Evolutionary conservation across 371 early-diverging fungal genomes (phyloP), one percentile per base, ranked within the genome.

Genomic region (Apophysomyces elegans): DNA sequence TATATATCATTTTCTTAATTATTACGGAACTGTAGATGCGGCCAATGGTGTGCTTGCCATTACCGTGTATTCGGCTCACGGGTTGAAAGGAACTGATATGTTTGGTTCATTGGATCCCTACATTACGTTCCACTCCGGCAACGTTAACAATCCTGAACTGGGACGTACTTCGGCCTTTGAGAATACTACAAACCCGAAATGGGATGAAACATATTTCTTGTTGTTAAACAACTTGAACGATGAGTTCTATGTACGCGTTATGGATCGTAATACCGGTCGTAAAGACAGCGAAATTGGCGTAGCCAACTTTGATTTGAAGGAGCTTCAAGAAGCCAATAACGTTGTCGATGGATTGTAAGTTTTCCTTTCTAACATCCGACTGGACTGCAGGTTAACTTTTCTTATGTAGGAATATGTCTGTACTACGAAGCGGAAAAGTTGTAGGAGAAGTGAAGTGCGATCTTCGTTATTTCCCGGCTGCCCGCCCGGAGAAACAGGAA

Each of bases 31-130:
- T 26, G 32, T 26, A 26, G 65, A 65, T 2, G 41, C 86, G 4
- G 91, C 95, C 9, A 84, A 88, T 65, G 98, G 98, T 60, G 90
- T 96, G 0, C 80, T 96, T 7, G 84, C 89, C 50, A 75, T 95
- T 43, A 86, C 85, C 9, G 72, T 97, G 61, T 81, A 86, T 58
- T 86, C 89, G 56, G 96, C 92, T 21, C 83, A 84, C 58, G 85
- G 84, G 3, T 80, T 96, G 57, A 91, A 90, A 75, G 91, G 92
- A 70, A 75, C 77, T 26, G 97, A 96, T 68, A 72, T 89, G 13
- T 83, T 91, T 56, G 95, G 95, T 57, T 86, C 84, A 61, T 80
- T 90, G 14, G 96, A 97, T 69, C 96, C 96, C 6, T 95, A 92
- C 65, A 81, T 88, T 43, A 72, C 71, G 7, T 78, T 94, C 61